Percentiles rank a stretch among this genome's conserved stretches.
phyloP scores from a whole-genome alignment of 2,329 filamentous ascomycete species.

The Fusarium newnesense region DNA sequence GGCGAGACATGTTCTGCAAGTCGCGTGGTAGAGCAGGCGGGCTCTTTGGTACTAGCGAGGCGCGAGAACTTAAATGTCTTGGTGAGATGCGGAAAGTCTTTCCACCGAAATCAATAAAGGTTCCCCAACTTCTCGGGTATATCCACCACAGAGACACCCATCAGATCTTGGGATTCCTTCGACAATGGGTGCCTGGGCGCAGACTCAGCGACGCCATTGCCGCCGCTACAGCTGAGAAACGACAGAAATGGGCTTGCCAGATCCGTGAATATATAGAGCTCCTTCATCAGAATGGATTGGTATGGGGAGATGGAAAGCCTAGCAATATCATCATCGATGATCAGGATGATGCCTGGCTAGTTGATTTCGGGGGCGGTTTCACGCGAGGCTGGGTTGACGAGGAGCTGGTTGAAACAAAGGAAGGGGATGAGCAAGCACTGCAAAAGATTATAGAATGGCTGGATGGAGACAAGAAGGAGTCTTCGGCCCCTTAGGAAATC shows the following conservation, averaged over 20 bases:
- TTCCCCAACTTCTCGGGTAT: not conserved
- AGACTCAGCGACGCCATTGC: not conserved
- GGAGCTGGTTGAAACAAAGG: accelerated
- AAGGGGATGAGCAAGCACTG: not conserved
- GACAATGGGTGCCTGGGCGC: not conserved
- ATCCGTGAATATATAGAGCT: accelerated
- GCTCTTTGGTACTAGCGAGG: accelerated
- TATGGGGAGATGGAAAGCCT: not conserved
- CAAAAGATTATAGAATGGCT: accelerated
- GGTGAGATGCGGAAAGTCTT: not conserved
- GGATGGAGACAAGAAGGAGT: accelerated
- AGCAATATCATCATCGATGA: not conserved
- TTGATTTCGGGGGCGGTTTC: not conserved
- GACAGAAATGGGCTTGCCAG: not conserved
- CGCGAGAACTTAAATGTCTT: not conserved
- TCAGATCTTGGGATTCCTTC: not conserved
- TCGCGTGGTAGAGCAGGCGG: not conserved
- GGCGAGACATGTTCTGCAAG: not conserved
- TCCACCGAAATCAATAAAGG: accelerated
- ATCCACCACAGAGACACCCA: not conserved
- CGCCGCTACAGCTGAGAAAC: accelerated
- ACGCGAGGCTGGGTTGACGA: not conserved
- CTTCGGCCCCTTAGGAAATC: accelerated
- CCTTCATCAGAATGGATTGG: not conserved
- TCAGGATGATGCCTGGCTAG: not conserved